Evolutionary conservation across 352 stramenopile genomes (phyloP), one percentile per base, ranked within the genome.

Genomic region (Globisporangium spiculum): DNA sequence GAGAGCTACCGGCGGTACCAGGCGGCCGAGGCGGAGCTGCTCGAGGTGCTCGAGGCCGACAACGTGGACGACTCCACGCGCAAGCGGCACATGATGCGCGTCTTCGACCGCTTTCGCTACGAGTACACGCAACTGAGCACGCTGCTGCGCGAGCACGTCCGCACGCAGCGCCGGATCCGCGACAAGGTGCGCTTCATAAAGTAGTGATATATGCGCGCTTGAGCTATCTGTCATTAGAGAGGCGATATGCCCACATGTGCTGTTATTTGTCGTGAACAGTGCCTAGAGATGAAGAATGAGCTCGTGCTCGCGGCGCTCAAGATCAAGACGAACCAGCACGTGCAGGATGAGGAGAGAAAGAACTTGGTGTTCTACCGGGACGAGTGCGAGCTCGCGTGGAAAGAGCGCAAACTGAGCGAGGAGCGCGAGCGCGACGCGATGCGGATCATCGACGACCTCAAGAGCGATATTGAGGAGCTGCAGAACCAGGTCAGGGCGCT

Each of bases 351-450:
- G 55, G 81, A 92, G 64, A 80, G 88, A 75, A 88, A 88, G 57
- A 89, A 83, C 65, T 70, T 92, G 18, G 53, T 79, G 4, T 92
- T 86, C 74, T 92, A 92, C 50, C 77, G 84, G 8, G 81, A 92
- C n/a, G 84, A 92, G 63, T 92, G 84, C 58, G 80, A 92, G 54
- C 70, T 85, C 60, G 80, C 80, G 12, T 92, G 84, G 81, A 84
- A 82, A 55, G 80, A 88, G 62, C 80, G 75, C 38, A 70, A 70
- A 1, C n/a, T 88, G 26, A 82, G 80, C 44, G 78, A 88, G 60
- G 81, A 86, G 56, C 76, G 83, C 36, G 83, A 91, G 66, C 77
- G 74, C 14, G 77, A 89, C 63, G 81, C 83, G 6, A 79, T 89
- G 75, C 65, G 68, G 26, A 88, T 91, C 71, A 90, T 91, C 60